Conservation (phyloP, 148 eudicot genomes). For the Hydrangea macrophylla region DNA sequence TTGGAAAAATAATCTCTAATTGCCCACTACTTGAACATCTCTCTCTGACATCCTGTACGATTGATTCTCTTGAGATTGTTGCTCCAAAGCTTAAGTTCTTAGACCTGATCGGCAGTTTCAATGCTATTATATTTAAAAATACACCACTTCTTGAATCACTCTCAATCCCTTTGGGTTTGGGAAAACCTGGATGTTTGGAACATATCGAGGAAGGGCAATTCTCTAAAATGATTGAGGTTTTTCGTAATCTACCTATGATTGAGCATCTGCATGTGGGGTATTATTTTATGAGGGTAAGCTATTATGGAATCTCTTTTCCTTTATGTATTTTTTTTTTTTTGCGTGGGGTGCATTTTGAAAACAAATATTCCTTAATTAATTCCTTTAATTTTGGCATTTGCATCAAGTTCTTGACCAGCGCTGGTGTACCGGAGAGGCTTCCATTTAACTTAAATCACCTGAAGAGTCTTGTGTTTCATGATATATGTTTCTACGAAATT, state of each 20-base stretch:
- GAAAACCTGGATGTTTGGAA: background rate
- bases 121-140: background rate
- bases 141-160: background rate
- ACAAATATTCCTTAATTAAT: background rate
- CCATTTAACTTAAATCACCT: background rate
- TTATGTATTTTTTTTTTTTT: too few relatives aligned
- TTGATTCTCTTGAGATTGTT: slow-evolving; percentile 2
- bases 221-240: background rate
- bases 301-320: too few relatives aligned
- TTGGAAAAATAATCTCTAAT: slow-evolving; percentile 7
- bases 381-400: background rate
- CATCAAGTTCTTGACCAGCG: background rate
- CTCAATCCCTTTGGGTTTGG: background rate
- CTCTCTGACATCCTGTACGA: background rate
- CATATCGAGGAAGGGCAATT: background rate
- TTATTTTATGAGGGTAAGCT: background rate
- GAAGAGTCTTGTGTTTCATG: background rate
- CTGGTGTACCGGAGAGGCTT: background rate
- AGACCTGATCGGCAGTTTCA: background rate
- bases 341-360: background rate
- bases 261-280: background rate
- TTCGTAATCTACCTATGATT: background rate
- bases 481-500: background rate
- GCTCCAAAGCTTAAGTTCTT: slow-evolving; percentile 2
- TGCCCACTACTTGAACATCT: slow-evolving; percentile 13